Evolutionary conservation across 495 filamentous ascomycete genomes (phyloP), one percentile per base, ranked within the genome.

Genomic region (Annulohypoxylon bovei): DNA sequence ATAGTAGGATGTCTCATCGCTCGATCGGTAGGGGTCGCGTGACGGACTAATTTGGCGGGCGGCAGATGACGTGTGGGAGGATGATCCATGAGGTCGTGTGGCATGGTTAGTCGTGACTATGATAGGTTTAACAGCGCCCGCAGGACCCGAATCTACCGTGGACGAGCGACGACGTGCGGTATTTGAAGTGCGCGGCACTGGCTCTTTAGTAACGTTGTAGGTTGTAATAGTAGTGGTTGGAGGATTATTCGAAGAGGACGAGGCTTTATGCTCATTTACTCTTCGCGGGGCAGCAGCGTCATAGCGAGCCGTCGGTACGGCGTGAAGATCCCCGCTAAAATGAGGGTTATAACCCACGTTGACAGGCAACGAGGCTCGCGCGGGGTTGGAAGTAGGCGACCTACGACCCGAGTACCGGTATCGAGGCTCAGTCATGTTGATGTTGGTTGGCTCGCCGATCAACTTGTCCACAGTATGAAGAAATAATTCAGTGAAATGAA

Each of bases 1-100:
- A 65, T 84, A 84, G 75, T 84, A 86, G 16, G n/a, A n/a, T n/a
- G 81, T 75, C 49, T 85, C 84, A 39, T 86, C 84, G 71, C 79
- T 82, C 20, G 79, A 76, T 9, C 84, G 80, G 71, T 83, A 84
- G 20, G 81, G 73, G 63, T 86, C 82, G 56, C 80, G 79, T 55
- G 79, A 68, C 27, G 86, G 84, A 60, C 84, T 86, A 7, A 68
- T 63, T 3, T 78, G 63, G 32, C 81, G 79, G 32, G 70, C 75
- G 23, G 77, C 65, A 40, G 77, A 79, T 11, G 73, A 53, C 59
- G 72, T 49, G 75, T 76, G 69, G 65, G 68, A 72, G 22, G 72
- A 46, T 20, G 62, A 72, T 25, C 57, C 73, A 35, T 72, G 73
- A 71, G 75, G 65, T 35, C 67, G 64, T 40, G 71, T 79, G 8